Evolutionary conservation across 768 basidiomycete genomes (phyloP).

Genomic region (Hygrocybe coccinea): DNA sequence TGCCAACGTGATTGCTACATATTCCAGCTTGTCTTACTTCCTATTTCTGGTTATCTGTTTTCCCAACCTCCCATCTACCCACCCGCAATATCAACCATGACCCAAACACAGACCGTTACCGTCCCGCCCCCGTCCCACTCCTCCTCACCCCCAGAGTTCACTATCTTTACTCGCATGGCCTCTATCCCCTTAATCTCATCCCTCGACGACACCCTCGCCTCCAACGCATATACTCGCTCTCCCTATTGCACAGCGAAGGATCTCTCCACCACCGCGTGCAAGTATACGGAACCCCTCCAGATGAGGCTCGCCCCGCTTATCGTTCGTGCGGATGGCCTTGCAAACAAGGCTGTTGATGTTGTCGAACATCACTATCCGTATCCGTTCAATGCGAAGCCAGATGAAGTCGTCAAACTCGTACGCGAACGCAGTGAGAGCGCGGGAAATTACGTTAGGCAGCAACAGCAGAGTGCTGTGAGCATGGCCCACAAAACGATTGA

Average conservation of each 20-base stretch:
- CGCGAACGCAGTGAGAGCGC: conserved; percentile 53
- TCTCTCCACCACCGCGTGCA: conserved; percentile 55
- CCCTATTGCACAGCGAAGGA: conserved; percentile 64
- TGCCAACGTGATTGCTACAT: conserved; percentile 1
- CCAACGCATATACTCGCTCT: conserved; percentile 56
- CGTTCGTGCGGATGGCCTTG: conserved; percentile 55
- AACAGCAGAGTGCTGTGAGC: conserved; percentile 22
- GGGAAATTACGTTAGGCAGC: conserved; percentile 39
- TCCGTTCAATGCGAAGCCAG: conserved; percentile 68
- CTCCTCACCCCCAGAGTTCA: conserved; percentile 47
- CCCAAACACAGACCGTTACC: conserved; percentile 20
- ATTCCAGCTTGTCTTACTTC: neutral
- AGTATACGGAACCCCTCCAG: conserved; percentile 61
- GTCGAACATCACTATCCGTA: conserved; percentile 72
- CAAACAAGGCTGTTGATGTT: conserved; percentile 70
- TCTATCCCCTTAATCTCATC: conserved; percentile 71
- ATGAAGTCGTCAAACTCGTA: conserved; percentile 60
- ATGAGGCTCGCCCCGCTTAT: conserved; percentile 62
- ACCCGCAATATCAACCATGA: conserved; percentile 18
- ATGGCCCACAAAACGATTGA: conserved; percentile 60
- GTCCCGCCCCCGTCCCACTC: conserved; percentile 15
- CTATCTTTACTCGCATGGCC: conserved; percentile 57
- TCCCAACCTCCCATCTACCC: neutral
- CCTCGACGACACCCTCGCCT: conserved; percentile 54
- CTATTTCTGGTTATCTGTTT: neutral